These are phyloP conservation scores for Oropetium thomaeum DNA, from an alignment of 176 grass and related monocot species.

Conservation along the genomic window DNA sequence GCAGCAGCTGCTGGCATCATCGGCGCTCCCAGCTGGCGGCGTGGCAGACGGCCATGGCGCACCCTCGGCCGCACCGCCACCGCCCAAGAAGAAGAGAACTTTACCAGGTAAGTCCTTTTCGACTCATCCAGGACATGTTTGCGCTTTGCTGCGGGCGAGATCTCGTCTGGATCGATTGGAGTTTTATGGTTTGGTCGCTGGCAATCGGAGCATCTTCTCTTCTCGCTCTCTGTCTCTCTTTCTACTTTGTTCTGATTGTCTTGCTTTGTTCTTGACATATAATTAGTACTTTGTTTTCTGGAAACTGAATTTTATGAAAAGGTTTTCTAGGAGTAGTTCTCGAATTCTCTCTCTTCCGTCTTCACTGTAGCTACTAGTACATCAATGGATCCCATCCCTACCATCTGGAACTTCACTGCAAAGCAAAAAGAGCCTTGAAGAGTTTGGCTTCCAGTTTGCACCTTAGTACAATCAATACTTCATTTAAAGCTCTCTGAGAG, in stretches of 20 bases:
- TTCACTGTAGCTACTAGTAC: too few relatives aligned
- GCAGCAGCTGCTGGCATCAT: slow-evolving; percentile 45
- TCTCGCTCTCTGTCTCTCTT: slow-evolving; percentile 9
- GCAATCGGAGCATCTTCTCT: slow-evolving; percentile 40
- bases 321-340: not conserved
- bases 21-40: slow-evolving; percentile 33
- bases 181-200: slow-evolving; percentile 49
- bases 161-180: slow-evolving; percentile 49
- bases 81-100: slow-evolving; percentile 92
- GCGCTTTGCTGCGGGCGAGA: too few relatives aligned
- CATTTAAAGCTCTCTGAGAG: slow-evolving; percentile 54
- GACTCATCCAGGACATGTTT: too few relatives aligned
- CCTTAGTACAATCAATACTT: slow-evolving; percentile 38
- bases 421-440: slow-evolving; percentile 19
- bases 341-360: slow-evolving; percentile 7
- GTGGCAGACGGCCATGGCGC: slow-evolving; percentile 11
- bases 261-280: slow-evolving; percentile 20
- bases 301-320: slow-evolving; percentile 20
- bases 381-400: slow-evolving; percentile 38
- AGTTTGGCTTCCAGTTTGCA: slow-evolving; percentile 32
- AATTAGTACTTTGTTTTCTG: slow-evolving; percentile 16
- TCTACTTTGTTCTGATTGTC: slow-evolving; percentile 8
- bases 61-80: slow-evolving; percentile 27
- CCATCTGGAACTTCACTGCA: slow-evolving; percentile 29
- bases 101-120: slow-evolving; percentile 59